Base-by-base conservation (phyloP, 1,139 yeast species). In the Diutina mesorugosa region DNA sequence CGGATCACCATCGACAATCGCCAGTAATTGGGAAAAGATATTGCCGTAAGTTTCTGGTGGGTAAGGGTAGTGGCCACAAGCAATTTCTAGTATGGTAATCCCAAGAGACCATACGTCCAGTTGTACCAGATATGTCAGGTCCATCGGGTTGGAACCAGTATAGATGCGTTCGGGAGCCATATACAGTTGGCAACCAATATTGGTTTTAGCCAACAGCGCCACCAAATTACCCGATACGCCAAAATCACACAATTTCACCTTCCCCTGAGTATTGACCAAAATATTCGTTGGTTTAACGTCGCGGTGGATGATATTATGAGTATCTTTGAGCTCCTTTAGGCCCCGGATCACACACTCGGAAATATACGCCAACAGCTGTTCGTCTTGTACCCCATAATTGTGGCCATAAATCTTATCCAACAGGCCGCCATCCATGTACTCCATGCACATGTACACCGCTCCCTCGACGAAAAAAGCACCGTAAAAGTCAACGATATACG, bases 111-210 rank as follows among this genome's bases (percentile, higher is more conserved):
- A 93, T 59, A 93, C 83, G 70, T 95, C 99, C 10, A 96, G 86
- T 67, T 93, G 97, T 12, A 90, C 97, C 1, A 97, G 85, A 70
- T 93, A 93, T 0, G 96, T 84, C 21, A 82, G 78, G 62, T 83
- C 93, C 66, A 87, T 91, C 3, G 79, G 79, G 55, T 65, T 73
- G 6, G 28, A 26, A 55, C 70, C 60, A 1, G 73, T 67, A 69
- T 87, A 85, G 65, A 93, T 95, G 66, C 99, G 80, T 69, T 93
- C 99, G 1, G 99, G 99, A 0, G 99, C 98, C 99, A 95, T 95
- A 71, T 93, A 93, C 5, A 96, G 88, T 71, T 93, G 99, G 69
- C 99, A 95, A 6, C 99, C 99, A 64, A 93, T 91, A 66, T 93
- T 93, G 0, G 99, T 93, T 65, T 90, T 84, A 9, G 99, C 99